phyloP scores from a whole-genome alignment of 768 basidiomycete species.

The Agaricus sinodeliciosus region DNA sequence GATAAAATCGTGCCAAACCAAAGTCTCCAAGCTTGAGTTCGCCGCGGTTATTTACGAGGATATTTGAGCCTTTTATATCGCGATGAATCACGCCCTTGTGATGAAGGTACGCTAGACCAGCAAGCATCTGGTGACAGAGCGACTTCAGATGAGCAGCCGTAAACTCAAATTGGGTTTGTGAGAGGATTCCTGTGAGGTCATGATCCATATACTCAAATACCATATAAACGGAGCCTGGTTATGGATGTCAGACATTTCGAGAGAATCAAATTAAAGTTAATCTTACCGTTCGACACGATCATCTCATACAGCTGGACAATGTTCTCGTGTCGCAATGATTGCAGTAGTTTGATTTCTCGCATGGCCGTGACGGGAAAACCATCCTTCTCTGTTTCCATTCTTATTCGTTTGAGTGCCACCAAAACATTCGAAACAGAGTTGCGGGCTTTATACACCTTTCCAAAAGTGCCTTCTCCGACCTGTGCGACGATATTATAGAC shows the following conservation, averaged over 20 bases:
- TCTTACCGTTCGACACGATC: constrained; percentile 94
- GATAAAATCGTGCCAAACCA: constrained; percentile 93
- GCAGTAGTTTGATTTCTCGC: constrained; percentile 96
- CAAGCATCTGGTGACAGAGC: constrained; percentile 91
- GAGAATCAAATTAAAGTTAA: not conserved
- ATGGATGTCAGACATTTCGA: constrained; percentile 6
- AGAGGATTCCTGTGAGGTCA: constrained; percentile 90
- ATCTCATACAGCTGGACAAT: constrained; percentile 90
- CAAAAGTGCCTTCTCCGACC: constrained; percentile 98
- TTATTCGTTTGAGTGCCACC: constrained; percentile 92
- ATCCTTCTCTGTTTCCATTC: constrained; percentile 96
- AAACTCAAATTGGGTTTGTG: constrained; percentile 85
- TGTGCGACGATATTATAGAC: constrained; percentile 85
- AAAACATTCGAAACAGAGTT: constrained; percentile 69
- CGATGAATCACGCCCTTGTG: constrained; percentile 95
- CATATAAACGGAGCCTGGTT: constrained; percentile 91
- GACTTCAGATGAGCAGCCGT: constrained; percentile 89
- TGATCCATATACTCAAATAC: constrained; percentile 99
- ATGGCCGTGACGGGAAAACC: constrained; percentile 99
- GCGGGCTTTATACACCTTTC: constrained; percentile 93
- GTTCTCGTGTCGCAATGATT: constrained; percentile 85
- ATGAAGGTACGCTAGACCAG: constrained; percentile 91
- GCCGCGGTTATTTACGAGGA: constrained; percentile 84
- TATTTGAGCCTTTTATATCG: constrained; percentile 99
- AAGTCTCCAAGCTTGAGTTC: constrained; percentile 97